phyloP scores from a whole-genome alignment of 768 basidiomycete genomes.

The Podaxis mareebaensis region DNA sequence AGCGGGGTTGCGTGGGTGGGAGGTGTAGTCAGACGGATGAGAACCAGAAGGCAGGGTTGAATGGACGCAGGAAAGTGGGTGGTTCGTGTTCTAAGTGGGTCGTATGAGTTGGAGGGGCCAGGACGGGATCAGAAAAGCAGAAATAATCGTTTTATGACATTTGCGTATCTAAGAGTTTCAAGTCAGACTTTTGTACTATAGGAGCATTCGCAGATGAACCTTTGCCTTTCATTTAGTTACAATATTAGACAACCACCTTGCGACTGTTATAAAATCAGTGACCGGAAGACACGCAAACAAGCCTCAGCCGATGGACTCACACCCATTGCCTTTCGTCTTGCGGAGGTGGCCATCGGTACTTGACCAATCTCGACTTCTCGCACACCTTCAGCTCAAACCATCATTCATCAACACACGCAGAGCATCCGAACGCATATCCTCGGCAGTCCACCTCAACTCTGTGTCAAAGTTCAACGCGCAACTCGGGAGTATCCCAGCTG shows the following conservation, averaged over 20 bases:
- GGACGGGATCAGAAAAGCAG: not conserved
- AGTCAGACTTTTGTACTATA: not conserved
- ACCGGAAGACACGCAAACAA: not conserved
- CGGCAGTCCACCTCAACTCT: not conserved
- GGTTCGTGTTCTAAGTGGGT: not conserved
- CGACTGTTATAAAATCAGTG: not conserved
- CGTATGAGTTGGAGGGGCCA: not conserved
- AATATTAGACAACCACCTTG: not conserved
- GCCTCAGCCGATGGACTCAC: not conserved
- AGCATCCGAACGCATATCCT: not conserved
- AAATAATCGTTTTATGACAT: not conserved
- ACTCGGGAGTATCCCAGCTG: not conserved
- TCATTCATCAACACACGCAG: not conserved
- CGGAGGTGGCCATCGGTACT: not conserved
- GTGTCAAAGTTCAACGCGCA: not conserved
- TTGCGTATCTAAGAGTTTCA: not conserved
- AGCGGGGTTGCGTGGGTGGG: slow-evolving; percentile 12
- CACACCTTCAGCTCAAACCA: not conserved
- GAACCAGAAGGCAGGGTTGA: not conserved
- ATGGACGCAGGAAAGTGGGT: not conserved
- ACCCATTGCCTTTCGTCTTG: not conserved
- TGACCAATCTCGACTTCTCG: not conserved
- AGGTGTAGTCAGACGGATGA: slow-evolving; percentile 5
- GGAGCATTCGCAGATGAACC: not conserved
- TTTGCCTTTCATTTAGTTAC: not conserved